Base-by-base conservation (phyloP, 371 early-diverging fungal species). In the Mortierella sp. region DNA sequence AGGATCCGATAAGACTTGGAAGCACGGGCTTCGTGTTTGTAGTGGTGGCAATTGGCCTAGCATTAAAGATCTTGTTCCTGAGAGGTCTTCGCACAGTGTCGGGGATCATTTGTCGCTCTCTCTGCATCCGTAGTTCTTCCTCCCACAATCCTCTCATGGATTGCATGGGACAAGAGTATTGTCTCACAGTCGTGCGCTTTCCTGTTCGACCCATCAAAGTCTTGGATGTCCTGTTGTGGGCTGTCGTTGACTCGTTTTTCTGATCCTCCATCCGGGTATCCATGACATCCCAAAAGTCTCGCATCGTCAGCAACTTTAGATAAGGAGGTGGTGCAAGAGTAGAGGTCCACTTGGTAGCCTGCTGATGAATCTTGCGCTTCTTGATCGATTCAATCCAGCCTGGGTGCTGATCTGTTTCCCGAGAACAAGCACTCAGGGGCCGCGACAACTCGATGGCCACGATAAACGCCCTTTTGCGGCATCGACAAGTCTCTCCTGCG, bases 231-330 rank as follows among this genome's bases (percentile, higher is more conserved):
- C 34, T 34, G 34, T 10, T 34, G n/a, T n/a, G 34, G 10, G 34
- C 34, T 34, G 5, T 22, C 22, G 43, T 39, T 21, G 27, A n/a
- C n/a, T n/a, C n/a, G n/a, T n/a, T n/a, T n/a, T n/a, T n/a, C n/a
- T n/a, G n/a, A n/a, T n/a, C n/a, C n/a, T 76, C 77, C 28, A 68
- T 10, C 3, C 77, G 65, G 3, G 57, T 13, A 17, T 28, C 48
- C 77, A 76, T 76, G 21, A 69, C 53, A 21, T 69, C 70, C 77
- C 77, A 76, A 65, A 76, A 69, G 34, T 64, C 61, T 14, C 65
- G 60, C 54, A 69, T 53, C 0, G 70, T 53, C 53, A 68, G 45
- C 22, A 76, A 13, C 31, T 64, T 65, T 24, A 76, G 51, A 51
- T 68, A 69, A 4, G 77, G 69, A 7, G 77, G 64, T 0, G 77